Evolutionary conservation across 805 yeast species (phyloP), one percentile per base, ranked within the genome.

Genomic region (Metschnikowia borealis): DNA sequence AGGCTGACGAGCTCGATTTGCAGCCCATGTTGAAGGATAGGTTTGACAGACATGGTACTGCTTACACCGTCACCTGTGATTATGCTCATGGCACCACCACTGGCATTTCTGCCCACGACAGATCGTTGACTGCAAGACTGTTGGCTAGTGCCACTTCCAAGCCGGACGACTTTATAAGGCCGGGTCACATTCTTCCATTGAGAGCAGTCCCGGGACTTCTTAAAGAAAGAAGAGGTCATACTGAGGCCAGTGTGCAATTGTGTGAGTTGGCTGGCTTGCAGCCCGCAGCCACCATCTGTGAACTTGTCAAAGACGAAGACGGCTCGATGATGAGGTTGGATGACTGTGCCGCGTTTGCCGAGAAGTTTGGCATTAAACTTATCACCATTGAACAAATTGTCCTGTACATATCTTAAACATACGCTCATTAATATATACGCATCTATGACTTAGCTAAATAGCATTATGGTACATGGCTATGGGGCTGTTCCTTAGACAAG

Each of bases 231-330:
- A 76, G 87, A 51, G 99, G 99, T 14, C 99, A 94, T 66, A 94
- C 99, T 10, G 99, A 94, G 71, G 98, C 99, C 15, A 90, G 89
- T 26, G 96, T 94, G 7, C 96, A 92, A 64, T 75, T 94, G 55
- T 84, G 96, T 64, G 71, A 73, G 61, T 74, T 91, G 61, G 78
- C 92, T 6, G 90, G 89, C 0, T 74, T 87, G 58, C 80, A 81
- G 55, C 96, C 94, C 1, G 99, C 89, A 1, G 96, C 87, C 14
- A 94, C 87, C 35, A 92, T 94, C 59, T 88, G 98, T 68, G 99
- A 94, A 72, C 75, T 94, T 59, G 98, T 94, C 21, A 81, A 86
- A 51, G 98, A 90, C 57, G 86, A 83, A 44, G 98, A 94, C 62
- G 99, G 99, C 0, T 74, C 86, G 56, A 94, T 94, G 98, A 89